Base-by-base conservation (phyloP, 345 rosid genomes). In the Salix koriyanagi region DNA sequence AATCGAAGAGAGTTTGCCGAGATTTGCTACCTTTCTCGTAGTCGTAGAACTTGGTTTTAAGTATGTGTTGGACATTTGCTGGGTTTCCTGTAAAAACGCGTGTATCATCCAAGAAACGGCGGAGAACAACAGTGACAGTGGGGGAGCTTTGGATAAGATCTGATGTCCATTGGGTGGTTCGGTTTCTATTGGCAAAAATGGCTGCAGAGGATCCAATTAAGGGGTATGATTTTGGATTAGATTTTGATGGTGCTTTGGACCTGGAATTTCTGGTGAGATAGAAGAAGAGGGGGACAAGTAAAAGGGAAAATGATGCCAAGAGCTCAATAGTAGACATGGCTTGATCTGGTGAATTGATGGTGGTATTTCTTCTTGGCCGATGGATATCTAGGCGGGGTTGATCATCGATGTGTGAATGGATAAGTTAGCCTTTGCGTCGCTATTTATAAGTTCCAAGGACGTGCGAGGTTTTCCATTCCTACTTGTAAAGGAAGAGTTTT, bases 21-120 rank as follows among this genome's bases (percentile, higher is more conserved):
- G 80, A 73, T 6, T 62, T 46, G 2, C 61, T 77, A 4, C 95
- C 97, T 83, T 90, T 94, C 0, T 81, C 88, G 85, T 89, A 92
- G 75, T 70, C 48, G 13, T 78, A 80, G 3, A 44, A 44, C 50
- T 44, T 14, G 15, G 90, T 85, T 76, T 90, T 90, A 82, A 90
- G 92, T 0, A 90, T 83, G 74, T 83, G 90, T 73, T 85, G 86
- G 70, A 92, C 91, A 67, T 85, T 87, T n/a, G 79, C 79, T 0
- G 91, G 92, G 75, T 92, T 84, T 6, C 89, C 90, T 23, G 92
- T 92, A 79, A 80, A 64, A 77, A 86, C 50, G 39, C 78, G 85
- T 30, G 72, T 79, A 39, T 6, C 60, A n/a, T 86, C 87, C 8
- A 86, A 77, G 23, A 79, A 75, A 76, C 83, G 79, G 73, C 77